phyloP scores from a whole-genome alignment of 352 stramenopile genomes.

The Aphanomyces astaci region DNA sequence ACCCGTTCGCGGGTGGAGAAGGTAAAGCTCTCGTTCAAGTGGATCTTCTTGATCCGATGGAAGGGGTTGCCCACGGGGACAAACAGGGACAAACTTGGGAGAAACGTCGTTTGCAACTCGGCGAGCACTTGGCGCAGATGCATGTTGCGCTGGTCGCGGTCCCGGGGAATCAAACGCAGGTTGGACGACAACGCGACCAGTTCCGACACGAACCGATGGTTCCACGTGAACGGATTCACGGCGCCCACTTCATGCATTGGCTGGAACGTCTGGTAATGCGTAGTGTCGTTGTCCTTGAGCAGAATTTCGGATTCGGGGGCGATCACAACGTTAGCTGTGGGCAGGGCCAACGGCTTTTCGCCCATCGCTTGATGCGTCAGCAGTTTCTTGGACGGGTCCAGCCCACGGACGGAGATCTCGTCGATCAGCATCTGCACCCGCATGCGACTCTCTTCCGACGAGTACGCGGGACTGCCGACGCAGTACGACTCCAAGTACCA shows the following conservation, averaged over 20 bases:
- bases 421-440: constrained; percentile 75
- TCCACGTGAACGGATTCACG: constrained; percentile 54
- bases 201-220: constrained; percentile 55
- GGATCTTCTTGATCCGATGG: constrained; percentile 67
- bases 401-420: constrained; percentile 55
- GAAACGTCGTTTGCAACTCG: constrained; percentile 56
- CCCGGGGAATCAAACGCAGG: constrained; percentile 45
- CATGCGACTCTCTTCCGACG: constrained; percentile 42
- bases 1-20: constrained; percentile 79
- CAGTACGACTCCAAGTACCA: constrained; percentile 82
- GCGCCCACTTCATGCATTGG: neutral
- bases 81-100: constrained; percentile 73
- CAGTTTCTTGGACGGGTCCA: constrained; percentile 25
- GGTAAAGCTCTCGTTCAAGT: constrained; percentile 73
- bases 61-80: constrained; percentile 66
- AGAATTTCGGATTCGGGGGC: constrained; percentile 8
- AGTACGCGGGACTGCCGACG: constrained; percentile 47
- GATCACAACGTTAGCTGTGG: constrained; percentile 38
- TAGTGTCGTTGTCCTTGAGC: neutral
- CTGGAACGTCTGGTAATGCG: constrained; percentile 14
- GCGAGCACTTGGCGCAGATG: constrained; percentile 65
- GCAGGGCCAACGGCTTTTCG: neutral
- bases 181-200: constrained; percentile 73
- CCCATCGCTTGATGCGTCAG: constrained; percentile 2
- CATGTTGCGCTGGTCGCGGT: constrained; percentile 38